A percentile compares a stretch with the other conserved stretches of the same genome.
These are phyloP conservation scores for Phytopythium chamaehyphon DNA, from an alignment of 352 stramenopile species.

Conservation along the genomic window DNA sequence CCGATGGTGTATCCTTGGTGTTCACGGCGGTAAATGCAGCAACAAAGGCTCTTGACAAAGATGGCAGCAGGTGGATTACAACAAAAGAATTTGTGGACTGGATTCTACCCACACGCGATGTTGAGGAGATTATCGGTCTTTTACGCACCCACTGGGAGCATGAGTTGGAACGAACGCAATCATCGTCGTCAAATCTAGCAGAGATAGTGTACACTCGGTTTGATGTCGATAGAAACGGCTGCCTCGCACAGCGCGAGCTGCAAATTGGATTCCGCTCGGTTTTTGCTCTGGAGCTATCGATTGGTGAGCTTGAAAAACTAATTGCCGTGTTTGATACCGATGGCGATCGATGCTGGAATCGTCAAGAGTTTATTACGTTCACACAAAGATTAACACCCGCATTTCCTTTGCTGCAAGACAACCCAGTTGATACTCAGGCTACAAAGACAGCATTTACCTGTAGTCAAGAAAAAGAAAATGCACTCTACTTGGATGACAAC, in stretches of 20 bases:
- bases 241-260: constrained; percentile 52
- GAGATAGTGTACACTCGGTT: constrained; percentile 41
- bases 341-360: constrained; percentile 47
- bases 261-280: constrained; percentile 29
- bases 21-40: constrained; percentile 2
- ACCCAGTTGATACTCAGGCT: no score
- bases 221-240: constrained; percentile 53
- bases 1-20: constrained; percentile 4
- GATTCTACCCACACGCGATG: constrained; percentile 49
- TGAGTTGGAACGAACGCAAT: constrained; percentile 5
- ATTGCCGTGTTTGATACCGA: constrained; percentile 56
- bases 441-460: no score
- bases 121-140: constrained; percentile 52
- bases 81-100: constrained; percentile 45
- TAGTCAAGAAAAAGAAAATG: no score
- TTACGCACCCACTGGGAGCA: constrained; percentile 28
- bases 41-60: constrained; percentile 41
- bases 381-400: constrained; percentile 3
- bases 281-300: constrained; percentile 34
- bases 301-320: constrained; percentile 36
- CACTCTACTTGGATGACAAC: not conserved
- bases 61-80: constrained; percentile 67
- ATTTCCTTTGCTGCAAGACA: no score
- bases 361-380: constrained; percentile 42
- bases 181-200: not conserved